Evolutionary conservation across 2,329 filamentous ascomycete genomes (phyloP).

Genomic region (Fusarium sp.): DNA sequence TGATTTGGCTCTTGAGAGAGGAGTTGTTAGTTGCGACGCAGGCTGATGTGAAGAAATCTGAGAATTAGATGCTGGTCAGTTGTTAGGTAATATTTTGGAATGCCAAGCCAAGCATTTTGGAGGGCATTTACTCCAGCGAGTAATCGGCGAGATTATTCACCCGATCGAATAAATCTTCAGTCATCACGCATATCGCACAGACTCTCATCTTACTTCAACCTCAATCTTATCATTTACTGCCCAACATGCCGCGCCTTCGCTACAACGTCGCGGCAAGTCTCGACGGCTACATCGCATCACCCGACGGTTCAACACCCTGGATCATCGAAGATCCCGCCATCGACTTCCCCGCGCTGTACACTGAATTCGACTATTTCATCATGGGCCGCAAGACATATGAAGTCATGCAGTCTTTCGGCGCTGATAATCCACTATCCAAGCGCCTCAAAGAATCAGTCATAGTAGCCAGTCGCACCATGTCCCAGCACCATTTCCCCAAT

Average conservation of each 20-base stretch:
- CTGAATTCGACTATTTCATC: constrained; percentile 45
- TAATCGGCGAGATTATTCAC: not conserved
- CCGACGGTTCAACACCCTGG: constrained; percentile 43
- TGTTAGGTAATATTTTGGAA: not conserved
- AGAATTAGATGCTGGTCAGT: not conserved
- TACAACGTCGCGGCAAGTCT: constrained; percentile 49
- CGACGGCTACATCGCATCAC: constrained; percentile 49
- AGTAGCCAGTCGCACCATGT: constrained; percentile 41
- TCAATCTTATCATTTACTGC: not conserved
- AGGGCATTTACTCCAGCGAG: not conserved
- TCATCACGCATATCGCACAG: not conserved
- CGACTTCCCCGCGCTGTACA: constrained; percentile 46
- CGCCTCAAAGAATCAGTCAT: constrained; percentile 37
- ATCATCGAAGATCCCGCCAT: constrained; percentile 46
- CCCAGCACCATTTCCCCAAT: constrained; percentile 23
- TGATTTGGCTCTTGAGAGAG: constrained; percentile 33
- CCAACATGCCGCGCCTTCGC: constrained; percentile 36
- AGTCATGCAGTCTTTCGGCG: constrained; percentile 32
- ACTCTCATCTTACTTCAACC: not conserved
- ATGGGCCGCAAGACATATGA: constrained; percentile 51
- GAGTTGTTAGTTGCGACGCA: constrained; percentile 14
- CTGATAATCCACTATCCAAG: constrained; percentile 35
- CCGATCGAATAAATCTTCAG: not conserved
- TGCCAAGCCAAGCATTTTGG: not conserved
- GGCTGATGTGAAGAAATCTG: not conserved